A percentile compares a stretch with the other conserved stretches of the same genome.
These are phyloP conservation scores for Leccinum broughii DNA, from an alignment of 768 basidiomycete species.

Conservation along the genomic window DNA sequence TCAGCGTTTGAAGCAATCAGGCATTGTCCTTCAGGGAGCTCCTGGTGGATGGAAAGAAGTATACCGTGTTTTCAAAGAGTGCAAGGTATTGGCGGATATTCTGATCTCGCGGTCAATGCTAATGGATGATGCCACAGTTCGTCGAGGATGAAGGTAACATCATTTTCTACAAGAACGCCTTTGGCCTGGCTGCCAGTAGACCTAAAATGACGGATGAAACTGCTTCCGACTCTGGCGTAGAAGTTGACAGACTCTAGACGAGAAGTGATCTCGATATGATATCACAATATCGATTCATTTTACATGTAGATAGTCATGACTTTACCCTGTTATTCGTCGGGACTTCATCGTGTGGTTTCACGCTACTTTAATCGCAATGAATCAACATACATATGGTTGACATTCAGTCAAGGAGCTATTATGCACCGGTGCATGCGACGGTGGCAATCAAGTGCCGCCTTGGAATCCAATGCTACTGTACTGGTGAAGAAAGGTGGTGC, in stretches of 20 bases:
- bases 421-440: not conserved
- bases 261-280: conserved; percentile 3
- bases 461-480: not conserved
- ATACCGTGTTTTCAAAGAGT: conserved; percentile 72
- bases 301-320: conserved; percentile 14
- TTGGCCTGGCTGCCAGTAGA: conserved; percentile 71
- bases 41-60: conserved; percentile 81
- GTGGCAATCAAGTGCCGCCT: not conserved
- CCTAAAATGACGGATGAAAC: conserved; percentile 62
- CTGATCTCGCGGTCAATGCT: not conserved
- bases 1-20: conserved; percentile 59
- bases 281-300: conserved; percentile 1
- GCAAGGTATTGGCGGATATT: conserved; percentile 51
- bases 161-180: conserved; percentile 87
- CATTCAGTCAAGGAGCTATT: not conserved
- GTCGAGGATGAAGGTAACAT: conserved; percentile 94
- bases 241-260: conserved; percentile 42
- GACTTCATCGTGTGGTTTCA: not conserved
- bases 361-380: conserved; percentile 2
- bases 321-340: not conserved
- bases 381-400: not conserved
- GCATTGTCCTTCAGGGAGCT: conserved; percentile 65
- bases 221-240: conserved; percentile 68
- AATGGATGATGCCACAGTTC: conserved; percentile 47
- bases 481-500: too few species aligned